phyloP scores from a whole-genome alignment of 306 rosid genomes.

The Fragaria vesca region DNA sequence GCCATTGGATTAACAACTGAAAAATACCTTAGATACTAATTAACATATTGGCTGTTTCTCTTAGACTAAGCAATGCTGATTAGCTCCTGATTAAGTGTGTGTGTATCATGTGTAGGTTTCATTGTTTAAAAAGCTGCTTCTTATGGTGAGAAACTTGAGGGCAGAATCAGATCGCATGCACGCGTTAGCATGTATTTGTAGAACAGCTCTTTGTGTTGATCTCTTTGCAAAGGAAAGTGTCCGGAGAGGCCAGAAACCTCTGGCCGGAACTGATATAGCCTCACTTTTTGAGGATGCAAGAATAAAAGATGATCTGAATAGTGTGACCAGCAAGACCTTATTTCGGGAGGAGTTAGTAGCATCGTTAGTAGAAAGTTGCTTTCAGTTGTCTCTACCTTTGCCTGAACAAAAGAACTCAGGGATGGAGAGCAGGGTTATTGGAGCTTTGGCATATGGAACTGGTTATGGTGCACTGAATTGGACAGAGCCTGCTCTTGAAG shows the following conservation, averaged over 20 bases:
- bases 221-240: slow-evolving; percentile 98
- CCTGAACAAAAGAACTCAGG: slow-evolving; percentile 92
- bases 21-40: background rate
- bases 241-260: slow-evolving; percentile 99
- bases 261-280: slow-evolving; percentile 96
- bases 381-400: slow-evolving; percentile 95
- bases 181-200: slow-evolving; percentile 95
- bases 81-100: background rate
- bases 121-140: slow-evolving; percentile 87
- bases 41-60: background rate
- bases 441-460: slow-evolving; percentile 99
- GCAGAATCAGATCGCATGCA: slow-evolving; percentile 99
- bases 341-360: slow-evolving; percentile 99
- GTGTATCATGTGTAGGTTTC: slow-evolving; percentile 57
- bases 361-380: slow-evolving; percentile 96
- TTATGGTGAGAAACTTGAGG: slow-evolving; percentile 95
- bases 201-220: slow-evolving; percentile 98
- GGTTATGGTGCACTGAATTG: slow-evolving; percentile 98
- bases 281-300: slow-evolving; percentile 95
- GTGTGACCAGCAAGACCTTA: slow-evolving; percentile 75
- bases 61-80: background rate
- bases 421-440: slow-evolving; percentile 98
- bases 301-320: slow-evolving; percentile 86
- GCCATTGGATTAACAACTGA: background rate
- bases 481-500: slow-evolving; percentile 98